Base-by-base conservation (phyloP, 805 yeast genomes). In the Peterozyma xylosa region DNA sequence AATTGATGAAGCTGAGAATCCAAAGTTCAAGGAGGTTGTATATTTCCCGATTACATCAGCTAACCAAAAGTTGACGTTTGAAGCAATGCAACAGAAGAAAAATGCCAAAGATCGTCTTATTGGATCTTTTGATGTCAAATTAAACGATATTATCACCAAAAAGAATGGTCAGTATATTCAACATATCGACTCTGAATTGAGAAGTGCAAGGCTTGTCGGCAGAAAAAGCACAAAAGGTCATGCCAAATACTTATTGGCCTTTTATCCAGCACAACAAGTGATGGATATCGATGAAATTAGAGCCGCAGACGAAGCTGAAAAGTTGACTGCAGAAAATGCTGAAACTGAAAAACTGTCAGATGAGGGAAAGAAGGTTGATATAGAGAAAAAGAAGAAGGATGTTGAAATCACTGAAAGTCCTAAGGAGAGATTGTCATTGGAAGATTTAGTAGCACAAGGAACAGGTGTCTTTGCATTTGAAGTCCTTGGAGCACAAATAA, bases 41-140 rank as follows among this genome's bases (percentile, higher is more conserved):
- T 93, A 87, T 63, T 76, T 87, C 29, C 83, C 96, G 4, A 76
- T 93, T 14, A 76, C 95, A 5, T 83, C 91, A 38, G 78, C 88
- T 18, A 82, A 84, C 58, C 97, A 90, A 62, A 81, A 74, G 55
- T 63, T 93, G 49, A 80, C 90, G 2, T 60, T 93, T 45, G 98
- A 93, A 59, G 95, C 81, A 6, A 86, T 93, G 96, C 98, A 93
- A 64, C 85, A 84, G 32, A 91, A 90, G 64, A 74, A 74, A 47
- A 73, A 67, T 43, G 76, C 83, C n/a, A 76, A 79, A 37, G 99
- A 93, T 63, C 79, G 96, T 55, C 77, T 95, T 4, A 73, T 93
- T 40, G 99, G 99, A 42, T 74, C 82, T 2, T 82, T 86, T 65
- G 82, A 81, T 54, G 64, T 93, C 16, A 76, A 78, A 53, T 68